Conservation (phyloP, 2,329 filamentous ascomycete species). For the Pseudocercospora macadamiae region DNA sequence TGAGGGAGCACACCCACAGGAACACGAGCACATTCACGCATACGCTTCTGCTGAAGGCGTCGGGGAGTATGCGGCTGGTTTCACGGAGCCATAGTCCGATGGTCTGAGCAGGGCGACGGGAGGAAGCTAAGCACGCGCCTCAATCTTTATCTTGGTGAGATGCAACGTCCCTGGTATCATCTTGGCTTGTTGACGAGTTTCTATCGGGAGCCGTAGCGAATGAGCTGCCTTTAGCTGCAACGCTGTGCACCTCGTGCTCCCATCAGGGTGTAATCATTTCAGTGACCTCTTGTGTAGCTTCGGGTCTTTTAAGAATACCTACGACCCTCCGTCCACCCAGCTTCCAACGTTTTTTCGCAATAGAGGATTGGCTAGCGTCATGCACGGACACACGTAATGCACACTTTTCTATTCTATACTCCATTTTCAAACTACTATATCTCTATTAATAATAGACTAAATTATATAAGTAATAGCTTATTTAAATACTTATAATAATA, state of each 20-base stretch:
- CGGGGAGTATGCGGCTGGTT: neutral
- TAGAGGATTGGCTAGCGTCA: too few species aligned
- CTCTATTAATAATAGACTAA: too few species aligned
- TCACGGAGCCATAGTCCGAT: neutral
- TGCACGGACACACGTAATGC: too few species aligned
- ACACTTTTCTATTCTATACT: too few species aligned
- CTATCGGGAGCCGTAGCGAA: neutral
- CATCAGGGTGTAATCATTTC: slow-evolving; percentile 5
- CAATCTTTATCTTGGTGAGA: slow-evolving; percentile 1
- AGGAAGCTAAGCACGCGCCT: neutral
- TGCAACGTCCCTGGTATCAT: neutral
- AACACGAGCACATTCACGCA: neutral
- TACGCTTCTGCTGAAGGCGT: neutral
- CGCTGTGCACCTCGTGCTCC: neutral
- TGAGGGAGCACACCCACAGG: neutral
- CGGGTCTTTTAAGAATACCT: slow-evolving; percentile 7
- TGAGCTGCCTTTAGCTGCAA: neutral
- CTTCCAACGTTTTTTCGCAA: neutral
- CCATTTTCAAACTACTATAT: too few species aligned
- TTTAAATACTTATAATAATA: too few species aligned
- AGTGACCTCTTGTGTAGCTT: slow-evolving; percentile 7
- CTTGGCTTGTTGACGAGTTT: slow-evolving; percentile 9
- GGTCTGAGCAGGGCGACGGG: neutral
- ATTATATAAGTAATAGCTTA: too few species aligned
- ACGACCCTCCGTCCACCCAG: slow-evolving; percentile 1